Evolutionary conservation across 192 early-diverging fungal species (phyloP).

Genomic region (Gonapodya sp.): DNA sequence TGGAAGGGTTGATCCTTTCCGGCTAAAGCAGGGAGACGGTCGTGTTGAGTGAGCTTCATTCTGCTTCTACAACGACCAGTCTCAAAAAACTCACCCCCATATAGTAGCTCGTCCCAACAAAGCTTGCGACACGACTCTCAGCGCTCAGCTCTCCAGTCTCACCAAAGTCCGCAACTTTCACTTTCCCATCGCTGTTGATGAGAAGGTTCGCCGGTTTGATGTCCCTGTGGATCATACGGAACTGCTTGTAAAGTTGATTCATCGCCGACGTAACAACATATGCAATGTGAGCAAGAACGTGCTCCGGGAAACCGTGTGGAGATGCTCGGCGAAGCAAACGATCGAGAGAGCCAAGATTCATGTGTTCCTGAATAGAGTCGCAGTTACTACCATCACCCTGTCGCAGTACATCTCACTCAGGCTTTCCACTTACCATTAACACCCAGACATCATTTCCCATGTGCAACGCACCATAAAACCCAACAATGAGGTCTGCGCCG

Average conservation of each 20-base stretch:
- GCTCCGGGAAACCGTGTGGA: conserved; percentile 64
- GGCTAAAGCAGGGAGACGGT: conserved; percentile 42
- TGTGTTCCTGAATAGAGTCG: conserved; percentile 57
- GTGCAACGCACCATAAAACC: conserved; percentile 95
- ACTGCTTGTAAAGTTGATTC: neutral
- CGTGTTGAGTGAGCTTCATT: conserved; percentile 4
- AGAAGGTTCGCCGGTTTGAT: conserved; percentile 97
- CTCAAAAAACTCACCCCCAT: conserved; percentile 69
- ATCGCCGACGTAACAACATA: conserved; percentile 18
- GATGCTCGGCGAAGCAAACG: conserved; percentile 48
- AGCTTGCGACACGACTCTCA: conserved; percentile 69
- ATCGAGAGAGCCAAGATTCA: conserved; percentile 90
- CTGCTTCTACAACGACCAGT: neutral
- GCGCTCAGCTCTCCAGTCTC: conserved; percentile 19
- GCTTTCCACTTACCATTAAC: conserved; percentile 54
- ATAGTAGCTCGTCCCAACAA: conserved; percentile 94
- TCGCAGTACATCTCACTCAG: neutral
- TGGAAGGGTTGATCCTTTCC: conserved; percentile 85
- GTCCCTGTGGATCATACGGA: conserved; percentile 87
- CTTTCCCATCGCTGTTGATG: conserved; percentile 55
- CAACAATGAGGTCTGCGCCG: conserved; percentile 90
- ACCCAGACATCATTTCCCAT: conserved; percentile 74
- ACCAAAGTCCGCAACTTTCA: conserved; percentile 99
- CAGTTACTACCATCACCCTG: neutral
- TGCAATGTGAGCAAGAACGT: conserved; percentile 65